Percentiles rank a stretch among this genome's conserved stretches.
Evolutionary conservation across 1,139 yeast genomes (phyloP).

Genomic region (Yamadazyma dushanensis): DNA sequence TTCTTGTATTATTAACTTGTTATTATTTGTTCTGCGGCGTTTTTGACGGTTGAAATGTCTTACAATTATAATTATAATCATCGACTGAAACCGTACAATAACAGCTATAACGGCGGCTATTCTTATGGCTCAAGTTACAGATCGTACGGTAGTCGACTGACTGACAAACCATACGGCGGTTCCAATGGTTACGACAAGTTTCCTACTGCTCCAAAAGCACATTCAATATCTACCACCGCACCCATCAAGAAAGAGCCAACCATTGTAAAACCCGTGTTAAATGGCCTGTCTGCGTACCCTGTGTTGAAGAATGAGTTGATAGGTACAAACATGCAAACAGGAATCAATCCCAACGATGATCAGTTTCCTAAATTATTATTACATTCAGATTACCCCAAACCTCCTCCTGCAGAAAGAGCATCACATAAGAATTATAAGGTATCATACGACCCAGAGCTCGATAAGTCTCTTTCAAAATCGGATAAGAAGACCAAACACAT

Average conservation of each 20-base stretch:
- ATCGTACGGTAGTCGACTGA: background rate
- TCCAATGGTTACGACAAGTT: too few relatives aligned
- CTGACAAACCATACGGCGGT: background rate
- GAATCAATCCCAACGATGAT: constrained; percentile 33
- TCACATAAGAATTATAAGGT: constrained; percentile 39
- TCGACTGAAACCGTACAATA: constrained; percentile 6
- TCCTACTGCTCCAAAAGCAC: too few relatives aligned
- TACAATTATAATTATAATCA: constrained; percentile 7
- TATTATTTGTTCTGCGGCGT: background rate
- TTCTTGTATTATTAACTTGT: background rate
- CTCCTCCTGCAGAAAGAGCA: constrained; percentile 18
- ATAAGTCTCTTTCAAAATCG: constrained; percentile 25
- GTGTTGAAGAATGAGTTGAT: constrained; percentile 8
- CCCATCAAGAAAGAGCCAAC: too few relatives aligned
- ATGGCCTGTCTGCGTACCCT: background rate
- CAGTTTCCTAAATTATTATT: constrained; percentile 32
- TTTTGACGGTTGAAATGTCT: constrained; percentile 7
- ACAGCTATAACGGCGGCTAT: constrained; percentile 1
- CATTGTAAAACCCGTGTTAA: too few relatives aligned
- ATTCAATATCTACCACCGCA: too few relatives aligned
- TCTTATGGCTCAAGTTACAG: background rate
- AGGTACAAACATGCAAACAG: constrained; percentile 36
- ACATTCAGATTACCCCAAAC: constrained; percentile 26
- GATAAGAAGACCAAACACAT: constrained; percentile 39
- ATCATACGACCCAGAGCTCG: constrained; percentile 59